Conservation (phyloP, 805 yeast species). For the Peterozyma xylosa region DNA sequence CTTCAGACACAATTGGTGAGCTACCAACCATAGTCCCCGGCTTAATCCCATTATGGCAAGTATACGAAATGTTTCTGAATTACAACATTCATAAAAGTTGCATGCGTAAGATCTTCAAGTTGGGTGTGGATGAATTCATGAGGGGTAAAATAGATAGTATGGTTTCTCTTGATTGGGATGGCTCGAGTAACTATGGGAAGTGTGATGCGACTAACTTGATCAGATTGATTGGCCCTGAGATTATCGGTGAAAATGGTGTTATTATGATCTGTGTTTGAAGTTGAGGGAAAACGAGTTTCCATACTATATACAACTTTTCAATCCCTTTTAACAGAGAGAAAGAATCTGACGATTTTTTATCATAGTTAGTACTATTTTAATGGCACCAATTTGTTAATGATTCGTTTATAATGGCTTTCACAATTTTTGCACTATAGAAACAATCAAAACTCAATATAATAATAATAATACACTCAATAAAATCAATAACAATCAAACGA, state of each 20-base stretch:
- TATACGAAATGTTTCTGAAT: conserved; percentile 22
- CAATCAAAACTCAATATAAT: no score
- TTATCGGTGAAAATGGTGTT: conserved; percentile 18
- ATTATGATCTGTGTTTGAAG: conserved; percentile 9
- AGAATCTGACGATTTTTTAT: no score
- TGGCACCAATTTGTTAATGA: no score
- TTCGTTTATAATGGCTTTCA: no score
- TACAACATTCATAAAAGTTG: conserved; percentile 15
- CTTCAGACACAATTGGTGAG: neutral
- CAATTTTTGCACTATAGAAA: no score
- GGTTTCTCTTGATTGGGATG: neutral
- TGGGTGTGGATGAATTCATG: conserved; percentile 7
- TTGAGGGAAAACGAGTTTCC: no score
- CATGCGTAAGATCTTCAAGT: neutral
- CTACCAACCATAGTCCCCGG: conserved; percentile 46
- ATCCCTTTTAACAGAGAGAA: no score
- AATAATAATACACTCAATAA: no score
- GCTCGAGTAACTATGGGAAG: conserved; percentile 12
- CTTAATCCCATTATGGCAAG: conserved; percentile 37
- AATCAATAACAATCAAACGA: no score
- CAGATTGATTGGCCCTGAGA: conserved; percentile 34
- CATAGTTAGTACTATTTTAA: no score
- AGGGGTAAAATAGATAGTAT: conserved; percentile 9
- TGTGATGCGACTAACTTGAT: conserved; percentile 30
- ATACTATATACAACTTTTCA: no score